phyloP scores from a whole-genome alignment of 2,329 filamentous ascomycete genomes.

The Exserohilum rostratum region DNA sequence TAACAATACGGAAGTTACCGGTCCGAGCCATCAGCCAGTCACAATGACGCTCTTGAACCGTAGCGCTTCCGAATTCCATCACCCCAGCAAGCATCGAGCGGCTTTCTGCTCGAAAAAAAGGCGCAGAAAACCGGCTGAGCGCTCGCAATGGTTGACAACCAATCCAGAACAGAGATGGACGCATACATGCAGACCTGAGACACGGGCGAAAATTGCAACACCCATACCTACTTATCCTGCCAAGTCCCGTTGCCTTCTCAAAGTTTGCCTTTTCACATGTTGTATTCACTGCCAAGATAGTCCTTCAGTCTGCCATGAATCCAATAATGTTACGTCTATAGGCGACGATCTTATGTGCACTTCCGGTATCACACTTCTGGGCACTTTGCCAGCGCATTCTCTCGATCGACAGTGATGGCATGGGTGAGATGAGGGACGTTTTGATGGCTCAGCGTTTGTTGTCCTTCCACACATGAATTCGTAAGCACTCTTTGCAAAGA shows the following conservation, averaged over 20 bases:
- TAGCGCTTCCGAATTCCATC: background rate
- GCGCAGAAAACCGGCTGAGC: background rate
- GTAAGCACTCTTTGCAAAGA: too few species aligned
- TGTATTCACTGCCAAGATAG: constrained; percentile 2
- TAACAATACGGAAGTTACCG: background rate
- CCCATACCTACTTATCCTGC: background rate
- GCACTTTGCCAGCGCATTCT: background rate
- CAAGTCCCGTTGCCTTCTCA: background rate
- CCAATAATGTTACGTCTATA: background rate
- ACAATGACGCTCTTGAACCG: background rate
- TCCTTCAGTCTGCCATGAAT: background rate
- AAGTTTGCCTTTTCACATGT: background rate
- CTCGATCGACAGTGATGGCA: background rate
- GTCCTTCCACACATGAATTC: too few species aligned
- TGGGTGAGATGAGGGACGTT: too few species aligned
- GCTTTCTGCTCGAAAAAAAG: background rate
- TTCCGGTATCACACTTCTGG: background rate
- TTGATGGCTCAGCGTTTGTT: too few species aligned
- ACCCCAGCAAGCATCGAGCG: background rate
- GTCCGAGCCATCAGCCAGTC: too few species aligned
- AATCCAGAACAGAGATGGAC: background rate
- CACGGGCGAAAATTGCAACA: background rate
- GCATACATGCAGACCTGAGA: constrained; percentile 1
- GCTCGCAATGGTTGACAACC: background rate
- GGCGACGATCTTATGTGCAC: background rate